Evolutionary conservation across 768 basidiomycete genomes (phyloP).

Genomic region (Guyanaporus albipodus): DNA sequence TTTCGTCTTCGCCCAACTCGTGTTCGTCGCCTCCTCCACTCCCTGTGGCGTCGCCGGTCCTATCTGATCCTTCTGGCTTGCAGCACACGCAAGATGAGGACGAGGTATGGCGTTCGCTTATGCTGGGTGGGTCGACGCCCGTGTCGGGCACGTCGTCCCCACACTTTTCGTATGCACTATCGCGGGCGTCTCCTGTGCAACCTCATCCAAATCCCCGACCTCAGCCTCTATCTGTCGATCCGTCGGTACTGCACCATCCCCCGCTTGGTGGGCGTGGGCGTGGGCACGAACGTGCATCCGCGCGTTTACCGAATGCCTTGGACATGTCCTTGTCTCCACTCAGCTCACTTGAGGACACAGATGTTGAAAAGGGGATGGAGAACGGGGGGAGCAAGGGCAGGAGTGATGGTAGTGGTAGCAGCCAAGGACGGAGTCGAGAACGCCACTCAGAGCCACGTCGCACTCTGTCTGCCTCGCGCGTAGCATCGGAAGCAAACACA

Average conservation of each 20-base stretch:
- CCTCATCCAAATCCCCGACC: not conserved
- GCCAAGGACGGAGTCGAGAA: not conserved
- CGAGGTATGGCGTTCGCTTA: conserved; percentile 21
- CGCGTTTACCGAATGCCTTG: not conserved
- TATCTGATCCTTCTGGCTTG: conserved; percentile 3
- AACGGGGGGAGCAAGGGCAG: too few relatives aligned
- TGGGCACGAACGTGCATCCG: not conserved
- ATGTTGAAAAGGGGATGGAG: not conserved
- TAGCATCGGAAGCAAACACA: not conserved
- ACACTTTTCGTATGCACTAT: not conserved
- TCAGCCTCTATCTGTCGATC: not conserved
- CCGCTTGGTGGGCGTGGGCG: not conserved
- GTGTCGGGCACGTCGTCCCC: not conserved
- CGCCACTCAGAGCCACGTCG: not conserved
- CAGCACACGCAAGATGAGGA: conserved; percentile 16
- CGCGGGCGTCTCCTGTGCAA: conserved; percentile 3
- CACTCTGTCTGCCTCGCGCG: not conserved
- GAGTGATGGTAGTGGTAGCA: too few relatives aligned
- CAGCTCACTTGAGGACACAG: conserved; percentile 10
- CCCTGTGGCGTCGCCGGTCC: conserved; percentile 1
- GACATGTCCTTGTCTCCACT: conserved; percentile 13
- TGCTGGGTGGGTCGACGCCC: conserved; percentile 12
- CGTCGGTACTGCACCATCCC: conserved; percentile 10
- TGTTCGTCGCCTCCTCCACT: not conserved
- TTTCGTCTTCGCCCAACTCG: not conserved